Conservation (phyloP, 2,329 filamentous ascomycete species). For the Venturia effusa region DNA sequence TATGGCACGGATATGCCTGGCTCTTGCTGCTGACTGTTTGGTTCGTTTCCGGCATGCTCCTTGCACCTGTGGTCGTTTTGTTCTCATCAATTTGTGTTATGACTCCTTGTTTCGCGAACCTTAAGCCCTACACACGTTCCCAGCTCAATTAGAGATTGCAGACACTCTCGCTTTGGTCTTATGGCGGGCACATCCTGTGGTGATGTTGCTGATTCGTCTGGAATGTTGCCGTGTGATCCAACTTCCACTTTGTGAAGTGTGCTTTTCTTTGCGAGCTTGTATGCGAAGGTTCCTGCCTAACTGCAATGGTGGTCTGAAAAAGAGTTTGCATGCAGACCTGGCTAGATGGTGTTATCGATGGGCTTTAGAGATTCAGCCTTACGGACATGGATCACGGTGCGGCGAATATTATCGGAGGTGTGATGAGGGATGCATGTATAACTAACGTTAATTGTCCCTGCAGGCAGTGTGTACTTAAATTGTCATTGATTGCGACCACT, state of each 20-base stretch:
- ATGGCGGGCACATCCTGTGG: not conserved
- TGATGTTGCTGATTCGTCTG: not conserved
- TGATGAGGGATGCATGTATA: too few relatives aligned
- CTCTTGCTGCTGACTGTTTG: not conserved
- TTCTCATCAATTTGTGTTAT: not conserved
- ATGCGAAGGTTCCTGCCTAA: too few relatives aligned
- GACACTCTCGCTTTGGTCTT: not conserved
- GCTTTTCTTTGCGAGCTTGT: too few relatives aligned
- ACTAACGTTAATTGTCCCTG: too few relatives aligned
- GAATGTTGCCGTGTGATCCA: not conserved
- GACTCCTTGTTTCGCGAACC: not conserved
- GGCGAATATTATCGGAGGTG: too few relatives aligned
- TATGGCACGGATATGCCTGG: not conserved
- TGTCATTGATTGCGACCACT: too few relatives aligned
- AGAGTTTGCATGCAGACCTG: too few relatives aligned
- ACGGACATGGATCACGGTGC: too few relatives aligned
- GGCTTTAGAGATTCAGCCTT: too few relatives aligned
- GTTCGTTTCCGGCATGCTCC: not conserved
- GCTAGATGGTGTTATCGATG: too few relatives aligned
- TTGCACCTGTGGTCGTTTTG: not conserved
- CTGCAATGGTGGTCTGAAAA: too few relatives aligned
- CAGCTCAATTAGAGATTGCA: not conserved
- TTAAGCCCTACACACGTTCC: not conserved
- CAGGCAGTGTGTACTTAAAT: too few relatives aligned
- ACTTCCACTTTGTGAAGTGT: not conserved